phyloP scores from a whole-genome alignment of 805 yeast genomes.

The Pichia insulana region DNA sequence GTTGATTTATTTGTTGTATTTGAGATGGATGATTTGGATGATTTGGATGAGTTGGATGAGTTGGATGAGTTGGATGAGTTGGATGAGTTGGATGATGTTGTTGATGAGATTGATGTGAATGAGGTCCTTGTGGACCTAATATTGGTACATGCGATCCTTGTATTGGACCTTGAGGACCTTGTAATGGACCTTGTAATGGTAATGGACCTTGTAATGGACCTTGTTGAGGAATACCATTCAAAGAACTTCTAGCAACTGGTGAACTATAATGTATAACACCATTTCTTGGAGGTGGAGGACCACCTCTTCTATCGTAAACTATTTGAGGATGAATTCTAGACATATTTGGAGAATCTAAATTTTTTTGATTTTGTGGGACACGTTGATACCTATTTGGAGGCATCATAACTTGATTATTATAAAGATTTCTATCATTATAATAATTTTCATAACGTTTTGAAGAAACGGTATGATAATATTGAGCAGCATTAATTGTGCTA shows the following conservation, averaged over 20 bases:
- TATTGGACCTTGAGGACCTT: too few species aligned
- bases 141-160: too few species aligned
- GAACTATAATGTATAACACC: too few species aligned
- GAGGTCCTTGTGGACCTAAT: constrained; percentile 1
- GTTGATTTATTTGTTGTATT: constrained; percentile 7
- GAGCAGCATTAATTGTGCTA: constrained; percentile 55
- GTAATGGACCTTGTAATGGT: too few species aligned
- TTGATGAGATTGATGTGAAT: constrained; percentile 6
- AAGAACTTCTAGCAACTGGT: too few species aligned
- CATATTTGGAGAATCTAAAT: too few species aligned
- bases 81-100: constrained; percentile 5
- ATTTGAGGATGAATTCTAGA: too few species aligned
- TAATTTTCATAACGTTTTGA: constrained; percentile 53
- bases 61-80: constrained; percentile 11
- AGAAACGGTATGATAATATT: constrained; percentile 58
- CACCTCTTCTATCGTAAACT: too few species aligned
- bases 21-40: constrained; percentile 4
- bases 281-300: too few species aligned
- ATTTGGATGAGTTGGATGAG: constrained; percentile 10
- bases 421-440: constrained; percentile 37
- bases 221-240: too few species aligned
- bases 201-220: too few species aligned
- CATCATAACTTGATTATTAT: constrained; percentile 27
- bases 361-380: too few species aligned
- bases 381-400: not conserved